Percentiles rank a stretch among this genome's conserved stretches.
phyloP scores from a whole-genome alignment of 345 rosid genomes.

The Xanthoceras sorbifolium region DNA sequence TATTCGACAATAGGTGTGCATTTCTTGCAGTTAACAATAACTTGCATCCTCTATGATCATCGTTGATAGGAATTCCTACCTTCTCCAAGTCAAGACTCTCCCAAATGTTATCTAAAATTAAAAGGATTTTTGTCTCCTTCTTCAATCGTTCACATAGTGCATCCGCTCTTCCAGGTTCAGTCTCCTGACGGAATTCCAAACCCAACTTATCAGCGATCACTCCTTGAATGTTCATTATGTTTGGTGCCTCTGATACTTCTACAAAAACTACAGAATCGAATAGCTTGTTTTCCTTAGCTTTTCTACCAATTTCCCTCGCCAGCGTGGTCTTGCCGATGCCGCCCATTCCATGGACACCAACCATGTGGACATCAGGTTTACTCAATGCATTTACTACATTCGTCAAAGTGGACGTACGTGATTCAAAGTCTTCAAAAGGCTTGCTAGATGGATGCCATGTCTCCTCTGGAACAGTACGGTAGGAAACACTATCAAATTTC shows the following conservation, averaged over 20 bases:
- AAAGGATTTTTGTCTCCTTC: constrained; percentile 19
- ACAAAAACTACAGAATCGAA: constrained; percentile 19
- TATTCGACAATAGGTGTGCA: not conserved
- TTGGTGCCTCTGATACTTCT: constrained; percentile 4
- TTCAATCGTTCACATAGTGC: constrained; percentile 8
- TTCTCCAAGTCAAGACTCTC: constrained; percentile 8
- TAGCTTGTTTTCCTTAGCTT: not conserved
- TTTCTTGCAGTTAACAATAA: constrained; percentile 31
- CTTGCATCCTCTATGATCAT: constrained; percentile 24
- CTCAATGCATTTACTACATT: not conserved
- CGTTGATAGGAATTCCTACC: constrained; percentile 31
- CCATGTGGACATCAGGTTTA: not conserved
- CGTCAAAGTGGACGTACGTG: not conserved
- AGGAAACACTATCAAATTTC: not conserved
- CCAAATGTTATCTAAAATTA: constrained; percentile 40
- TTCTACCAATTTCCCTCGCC: constrained; percentile 8
- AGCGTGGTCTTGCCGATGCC: constrained; percentile 9
- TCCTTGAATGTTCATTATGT: constrained; percentile 21
- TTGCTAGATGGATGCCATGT: not conserved
- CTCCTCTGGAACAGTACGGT: not conserved
- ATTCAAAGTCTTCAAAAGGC: not conserved
- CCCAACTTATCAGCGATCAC: constrained; percentile 20
- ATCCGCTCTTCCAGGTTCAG: not conserved
- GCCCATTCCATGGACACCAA: not conserved
- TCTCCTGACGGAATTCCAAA: not conserved